Base-by-base conservation (phyloP, 345 rosid genomes). In the Rhizophora apiculata region DNA sequence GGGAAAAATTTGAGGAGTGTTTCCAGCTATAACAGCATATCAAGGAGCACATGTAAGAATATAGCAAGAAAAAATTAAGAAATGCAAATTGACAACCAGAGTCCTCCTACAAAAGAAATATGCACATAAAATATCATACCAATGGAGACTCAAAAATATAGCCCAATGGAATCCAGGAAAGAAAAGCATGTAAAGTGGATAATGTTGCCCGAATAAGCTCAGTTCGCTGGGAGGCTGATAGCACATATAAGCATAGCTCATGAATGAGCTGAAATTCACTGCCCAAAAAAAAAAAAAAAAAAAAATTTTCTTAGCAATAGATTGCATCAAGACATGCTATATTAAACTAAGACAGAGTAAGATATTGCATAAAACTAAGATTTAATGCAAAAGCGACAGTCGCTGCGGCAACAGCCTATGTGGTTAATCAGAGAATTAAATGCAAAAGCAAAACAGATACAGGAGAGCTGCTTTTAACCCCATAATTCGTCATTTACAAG, bases 211-310 rank as follows among this genome's bases (percentile, higher is more conserved):
- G 88, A 76, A 90, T 87, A 66, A 92, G 98, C 83, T 96, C 99
- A 70, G 87, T 83, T 83, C 97, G 89, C 75, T 96, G 97, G 58
- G 99, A 96, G 58, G 89, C 98, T 65, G 99, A 96, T 32, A 96
- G 88, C 56, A 96, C 96, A 73, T 92, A 96, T 62, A 92, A 80
- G 92, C 99, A 96, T 72, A 96, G 77, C 86, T 92, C 99, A 72
- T 96, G 98, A 71, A 96, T 92, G 85, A 96, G 98, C 73, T 90
- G 94, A 83, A 96, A 92, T 81, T 96, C 99, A 74, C 99, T 96
- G 96, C 72, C 72, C 0, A 24, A 1, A 24, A 66, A 82, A 29
- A 1, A 24, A 66, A 82, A 29, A 77, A 63, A 62, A 66, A 84
- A 81, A 65, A 55, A 72, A 21, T 67, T 60, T 29, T 30, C 48